These are phyloP conservation scores for Gelatoporia subvermispora DNA, from an alignment of 768 basidiomycete genomes.

Conservation along the genomic window DNA sequence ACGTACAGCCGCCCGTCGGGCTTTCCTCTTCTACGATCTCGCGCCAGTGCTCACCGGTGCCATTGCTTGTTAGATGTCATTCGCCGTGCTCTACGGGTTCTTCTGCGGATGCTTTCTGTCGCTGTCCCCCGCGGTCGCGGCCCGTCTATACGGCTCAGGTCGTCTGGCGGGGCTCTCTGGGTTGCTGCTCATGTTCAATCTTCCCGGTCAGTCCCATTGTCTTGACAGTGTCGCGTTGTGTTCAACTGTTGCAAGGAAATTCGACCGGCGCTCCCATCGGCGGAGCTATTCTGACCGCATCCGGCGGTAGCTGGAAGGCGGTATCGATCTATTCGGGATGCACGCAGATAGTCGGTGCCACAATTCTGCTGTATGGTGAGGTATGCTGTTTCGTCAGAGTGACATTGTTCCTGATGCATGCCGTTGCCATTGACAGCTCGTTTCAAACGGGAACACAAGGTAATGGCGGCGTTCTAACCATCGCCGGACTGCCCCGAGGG, in stretches of 20 bases:
- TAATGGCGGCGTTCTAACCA: neutral
- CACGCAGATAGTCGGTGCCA: constrained; percentile 16
- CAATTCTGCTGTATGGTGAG: constrained; percentile 16
- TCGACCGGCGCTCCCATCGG: constrained; percentile 15
- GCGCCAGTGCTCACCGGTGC: neutral
- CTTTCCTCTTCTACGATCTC: neutral
- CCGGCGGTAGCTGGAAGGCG: constrained; percentile 15
- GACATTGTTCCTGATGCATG: neutral
- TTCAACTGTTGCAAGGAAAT: constrained; percentile 11
- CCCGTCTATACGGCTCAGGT: constrained; percentile 18
- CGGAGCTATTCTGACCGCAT: constrained; percentile 16
- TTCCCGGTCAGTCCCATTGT: constrained; percentile 10
- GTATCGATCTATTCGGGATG: constrained; percentile 19
- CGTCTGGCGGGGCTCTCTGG: constrained; percentile 18
- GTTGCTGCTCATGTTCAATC: constrained; percentile 15
- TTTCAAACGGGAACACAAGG: constrained; percentile 12
- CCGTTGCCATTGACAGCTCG: constrained; percentile 6
- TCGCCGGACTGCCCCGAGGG: no score
- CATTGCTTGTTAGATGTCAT: constrained; percentile 18
- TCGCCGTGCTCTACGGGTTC: constrained; percentile 30
- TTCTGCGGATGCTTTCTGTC: constrained; percentile 34
- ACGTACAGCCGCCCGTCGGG: constrained; percentile 2
- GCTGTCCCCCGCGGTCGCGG: constrained; percentile 28
- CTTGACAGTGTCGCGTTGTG: neutral
- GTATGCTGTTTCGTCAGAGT: neutral